A percentile compares a stretch with the other conserved stretches of the same genome.
Conservation (phyloP, 768 basidiomycete genomes). For the Phaffia australis region DNA sequence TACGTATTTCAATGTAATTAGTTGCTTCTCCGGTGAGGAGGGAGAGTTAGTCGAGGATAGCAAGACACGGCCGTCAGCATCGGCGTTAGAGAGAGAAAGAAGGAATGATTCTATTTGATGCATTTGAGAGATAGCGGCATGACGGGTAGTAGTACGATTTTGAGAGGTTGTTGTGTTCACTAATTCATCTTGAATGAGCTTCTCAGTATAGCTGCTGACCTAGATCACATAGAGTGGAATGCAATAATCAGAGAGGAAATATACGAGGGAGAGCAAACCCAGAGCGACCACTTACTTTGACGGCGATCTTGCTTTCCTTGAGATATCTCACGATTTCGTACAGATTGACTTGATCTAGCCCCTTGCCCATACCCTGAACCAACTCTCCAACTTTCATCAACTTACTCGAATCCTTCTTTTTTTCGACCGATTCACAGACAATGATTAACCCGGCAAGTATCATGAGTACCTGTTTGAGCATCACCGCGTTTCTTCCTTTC, state of each 20-base stretch:
- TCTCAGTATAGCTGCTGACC: slow-evolving; percentile 74
- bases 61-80: slow-evolving; percentile 29
- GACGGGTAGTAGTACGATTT: slow-evolving; percentile 9
- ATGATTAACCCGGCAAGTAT: slow-evolving; percentile 61
- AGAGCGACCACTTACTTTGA: slow-evolving; percentile 40
- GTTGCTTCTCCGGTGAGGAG: slow-evolving; percentile 20
- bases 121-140: slow-evolving; percentile 56
- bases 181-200: slow-evolving; percentile 43
- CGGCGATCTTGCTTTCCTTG: slow-evolving; percentile 60
- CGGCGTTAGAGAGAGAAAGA: slow-evolving; percentile 55
- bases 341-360: slow-evolving; percentile 64
- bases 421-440: slow-evolving; percentile 39
- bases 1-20: slow-evolving; percentile 74
- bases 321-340: slow-evolving; percentile 73
- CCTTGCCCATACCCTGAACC: slow-evolving; percentile 54
- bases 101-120: slow-evolving; percentile 70
- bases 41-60: slow-evolving; percentile 41
- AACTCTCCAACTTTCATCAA: slow-evolving; percentile 62
- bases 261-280: neutral
- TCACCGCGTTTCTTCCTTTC: slow-evolving; percentile 58
- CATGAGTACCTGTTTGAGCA: slow-evolving; percentile 64
- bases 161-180: slow-evolving; percentile 21
- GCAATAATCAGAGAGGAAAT: neutral
- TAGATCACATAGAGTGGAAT: slow-evolving; percentile 42
- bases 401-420: slow-evolving; percentile 41